Percentiles rank a stretch among this genome's conserved stretches.
Conservation (phyloP, 805 yeast genomes). For the Ogataea thermomethanolica region DNA sequence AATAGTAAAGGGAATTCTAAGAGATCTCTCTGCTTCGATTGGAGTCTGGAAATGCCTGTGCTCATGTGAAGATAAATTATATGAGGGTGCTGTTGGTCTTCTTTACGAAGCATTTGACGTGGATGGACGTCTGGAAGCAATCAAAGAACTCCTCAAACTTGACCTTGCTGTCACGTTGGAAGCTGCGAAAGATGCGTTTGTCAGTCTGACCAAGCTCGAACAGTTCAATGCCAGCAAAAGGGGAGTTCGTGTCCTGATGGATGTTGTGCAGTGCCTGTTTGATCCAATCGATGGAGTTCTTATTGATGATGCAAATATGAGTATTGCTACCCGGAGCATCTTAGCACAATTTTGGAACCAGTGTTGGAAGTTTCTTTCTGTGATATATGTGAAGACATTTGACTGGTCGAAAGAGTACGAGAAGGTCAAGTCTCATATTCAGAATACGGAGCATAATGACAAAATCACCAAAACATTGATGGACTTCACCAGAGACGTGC, state of each 20-base stretch:
- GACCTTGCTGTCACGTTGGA: conserved; percentile 44
- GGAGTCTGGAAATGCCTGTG: conserved; percentile 76
- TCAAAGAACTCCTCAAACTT: conserved; percentile 48
- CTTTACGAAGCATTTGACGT: conserved; percentile 76
- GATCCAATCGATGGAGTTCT: conserved; percentile 65
- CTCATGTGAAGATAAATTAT: conserved; percentile 53
- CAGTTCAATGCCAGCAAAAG: conserved; percentile 34
- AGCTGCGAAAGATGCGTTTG: conserved; percentile 36
- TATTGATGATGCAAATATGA: conserved; percentile 13
- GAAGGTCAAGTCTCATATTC: conserved; percentile 19
- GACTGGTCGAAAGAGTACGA: conserved; percentile 60
- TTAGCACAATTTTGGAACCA: conserved; percentile 56
- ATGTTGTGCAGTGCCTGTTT: conserved; percentile 57
- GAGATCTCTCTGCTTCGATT: conserved; percentile 41
- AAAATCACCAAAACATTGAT: conserved; percentile 23
- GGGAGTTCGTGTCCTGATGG: conserved; percentile 71
- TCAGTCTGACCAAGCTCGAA: conserved; percentile 14
- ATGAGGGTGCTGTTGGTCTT: conserved; percentile 68
- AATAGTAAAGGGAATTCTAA: conserved; percentile 35
- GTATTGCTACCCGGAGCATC: conserved; percentile 18
- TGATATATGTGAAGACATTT: conserved; percentile 64
- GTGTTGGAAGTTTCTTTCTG: conserved; percentile 69
- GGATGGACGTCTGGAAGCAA: conserved; percentile 73
- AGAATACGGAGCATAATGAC: conserved; percentile 22
- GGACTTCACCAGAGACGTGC: conserved; percentile 82